Conservation (phyloP, 177 flowering plant species). For the Vitis hybrid region DNA sequence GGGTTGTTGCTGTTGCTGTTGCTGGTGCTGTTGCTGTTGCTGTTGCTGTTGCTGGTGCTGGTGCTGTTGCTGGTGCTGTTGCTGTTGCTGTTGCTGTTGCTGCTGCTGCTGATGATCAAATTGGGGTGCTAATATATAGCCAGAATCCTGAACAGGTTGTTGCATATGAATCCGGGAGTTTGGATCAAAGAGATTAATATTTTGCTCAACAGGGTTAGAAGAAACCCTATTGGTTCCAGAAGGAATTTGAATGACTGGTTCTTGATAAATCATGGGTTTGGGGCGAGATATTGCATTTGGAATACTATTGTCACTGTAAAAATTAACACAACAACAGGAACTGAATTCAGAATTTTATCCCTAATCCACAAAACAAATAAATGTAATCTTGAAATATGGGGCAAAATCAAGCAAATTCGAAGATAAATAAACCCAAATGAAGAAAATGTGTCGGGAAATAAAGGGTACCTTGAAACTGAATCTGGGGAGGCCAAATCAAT, state of each 20-base stretch:
- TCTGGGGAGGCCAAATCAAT: conserved; percentile 61
- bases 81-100: conserved; percentile 25
- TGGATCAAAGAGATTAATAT: conserved; percentile 41
- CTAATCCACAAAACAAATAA: background rate
- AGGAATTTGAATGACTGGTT: conserved; percentile 40
- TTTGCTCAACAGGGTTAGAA: conserved; percentile 42
- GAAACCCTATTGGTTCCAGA: conserved; percentile 38
- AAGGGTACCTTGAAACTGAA: conserved; percentile 63
- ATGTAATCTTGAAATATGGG: background rate
- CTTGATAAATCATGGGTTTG: conserved; percentile 63
- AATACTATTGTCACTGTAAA: conserved; percentile 59
- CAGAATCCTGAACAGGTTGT: conserved; percentile 54
- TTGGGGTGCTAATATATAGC: conserved; percentile 44
- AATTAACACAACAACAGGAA: conserved; percentile 16
- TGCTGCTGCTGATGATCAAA: conserved; percentile 39
- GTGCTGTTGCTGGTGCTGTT: conserved; percentile 32
- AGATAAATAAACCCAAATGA: background rate
- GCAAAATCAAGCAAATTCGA: background rate
- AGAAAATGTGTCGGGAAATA: background rate
- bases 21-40: conserved; percentile 20
- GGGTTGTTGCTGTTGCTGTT: conserved; percentile 18
- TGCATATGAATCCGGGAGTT: conserved; percentile 51
- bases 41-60: conserved; percentile 13
- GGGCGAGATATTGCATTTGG: conserved; percentile 45
- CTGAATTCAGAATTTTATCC: conserved; percentile 21